Evolutionary conservation across 2,329 filamentous ascomycete genomes (phyloP).

Genomic region (Coniochaeta sp.): DNA sequence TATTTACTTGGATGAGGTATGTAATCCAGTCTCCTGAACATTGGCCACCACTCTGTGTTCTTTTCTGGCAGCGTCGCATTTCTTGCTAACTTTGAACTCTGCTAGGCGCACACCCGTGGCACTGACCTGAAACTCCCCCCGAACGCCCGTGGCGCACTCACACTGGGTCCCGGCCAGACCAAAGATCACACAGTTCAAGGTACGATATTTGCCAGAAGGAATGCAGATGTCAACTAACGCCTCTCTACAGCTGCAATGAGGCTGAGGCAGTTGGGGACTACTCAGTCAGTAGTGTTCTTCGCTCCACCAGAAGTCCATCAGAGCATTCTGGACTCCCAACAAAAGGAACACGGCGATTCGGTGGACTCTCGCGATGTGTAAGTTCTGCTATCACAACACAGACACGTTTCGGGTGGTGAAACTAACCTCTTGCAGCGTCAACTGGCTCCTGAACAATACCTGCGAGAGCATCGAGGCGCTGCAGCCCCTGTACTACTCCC

Average conservation of each 20-base stretch:
- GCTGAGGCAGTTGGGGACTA: conserved; percentile 47
- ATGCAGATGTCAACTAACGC: conserved; percentile 14
- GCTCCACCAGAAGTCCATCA: conserved; percentile 54
- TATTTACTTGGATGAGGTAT: conserved; percentile 49
- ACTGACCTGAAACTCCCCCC: conserved; percentile 50
- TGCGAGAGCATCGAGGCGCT: conserved; percentile 53
- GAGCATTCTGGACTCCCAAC: conserved; percentile 44
- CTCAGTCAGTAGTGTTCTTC: conserved; percentile 49
- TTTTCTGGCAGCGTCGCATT: not conserved
- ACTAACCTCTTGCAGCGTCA: conserved; percentile 22
- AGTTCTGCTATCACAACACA: conserved; percentile 3
- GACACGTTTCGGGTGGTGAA: too few relatives aligned
- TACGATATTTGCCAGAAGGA: conserved; percentile 15
- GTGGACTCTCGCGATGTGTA: conserved; percentile 41
- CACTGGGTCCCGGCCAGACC: conserved; percentile 46
- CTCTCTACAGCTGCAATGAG: conserved; percentile 49
- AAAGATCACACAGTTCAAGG: conserved; percentile 58
- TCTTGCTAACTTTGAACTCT: not conserved
- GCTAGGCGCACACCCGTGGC: conserved; percentile 47
- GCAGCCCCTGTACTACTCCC: conserved; percentile 48
- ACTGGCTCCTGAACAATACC: conserved; percentile 59
- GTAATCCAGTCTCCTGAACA: not conserved
- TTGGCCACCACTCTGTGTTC: too few relatives aligned
- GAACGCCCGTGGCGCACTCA: conserved; percentile 41
- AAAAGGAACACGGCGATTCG: conserved; percentile 15